Base-by-base conservation (phyloP, 306 rosid species). In the Malus asiatica region DNA sequence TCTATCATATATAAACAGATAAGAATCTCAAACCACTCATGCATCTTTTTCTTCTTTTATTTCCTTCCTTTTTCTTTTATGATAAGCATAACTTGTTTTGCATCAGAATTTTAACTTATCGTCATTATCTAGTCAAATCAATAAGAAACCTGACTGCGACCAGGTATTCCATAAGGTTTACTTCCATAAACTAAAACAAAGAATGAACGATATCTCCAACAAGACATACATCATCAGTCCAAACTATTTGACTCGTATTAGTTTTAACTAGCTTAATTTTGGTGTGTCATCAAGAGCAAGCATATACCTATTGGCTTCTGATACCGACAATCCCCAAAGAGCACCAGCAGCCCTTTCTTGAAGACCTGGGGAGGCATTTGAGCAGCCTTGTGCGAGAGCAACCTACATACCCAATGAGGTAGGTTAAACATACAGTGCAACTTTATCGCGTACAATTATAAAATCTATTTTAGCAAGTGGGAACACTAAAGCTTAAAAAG, bases 311-410 rank as follows among this genome's bases (percentile, higher is more conserved):
- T 96, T 96, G 80, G 96, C 91, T 89, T 96, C 99, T 25, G 99
- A 96, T 79, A 96, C 98, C 30, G 99, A 96, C 85, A 96, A 80
- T 86, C 99, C 99, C 99, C 99, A 96, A 59, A 96, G 96, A 79
- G 99, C 99, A 85, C 99, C 99, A 55, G 99, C 99, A 72, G 99
- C 99, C 84, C 99, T 89, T 88, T 96, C 99, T 81, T 96, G 99
- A 84, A 96, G 98, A 77, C 98, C 99, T 11, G 97, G 89, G 73
- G 99, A 96, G 79, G 93, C 99, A 80, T 92, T 93, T 83, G 99
- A 87, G 82, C 99, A 93, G 64, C 97, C 86, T 82, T 92, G 99
- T 48, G 99, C 99, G 59, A 96, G 98, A 82, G 96, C 89, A 82
- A 96, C 99, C 99, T 96, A 76, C 77, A 86, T 70, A 79, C 70